Base-by-base conservation (phyloP, 441 rosid genomes). In the Gossypium davidsonii region DNA sequence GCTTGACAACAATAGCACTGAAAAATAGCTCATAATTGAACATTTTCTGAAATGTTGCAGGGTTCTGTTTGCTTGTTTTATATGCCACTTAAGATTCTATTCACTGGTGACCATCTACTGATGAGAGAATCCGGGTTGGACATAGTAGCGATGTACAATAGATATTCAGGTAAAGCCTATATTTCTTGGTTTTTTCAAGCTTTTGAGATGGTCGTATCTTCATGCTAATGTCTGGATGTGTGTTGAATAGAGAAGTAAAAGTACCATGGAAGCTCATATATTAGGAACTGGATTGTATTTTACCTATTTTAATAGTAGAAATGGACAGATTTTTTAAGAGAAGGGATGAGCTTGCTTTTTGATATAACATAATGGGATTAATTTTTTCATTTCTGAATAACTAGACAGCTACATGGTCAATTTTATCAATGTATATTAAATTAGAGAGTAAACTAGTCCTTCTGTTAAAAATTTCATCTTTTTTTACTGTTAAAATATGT, bases 31-130 rank as follows among this genome's bases (percentile, higher is more conserved):
- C 39, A 34, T 34, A 17, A 20, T 37, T 70, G 8, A n/a, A 42
- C 34, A 39, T 4, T 73, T 73, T 9, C 53, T 20, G 44, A 25
- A 63, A 39, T 65, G 14, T 60, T 65, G 63, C 28, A 73, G 76
- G 76, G 76, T 25, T 39, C 76, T 0, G 71, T 73, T 49, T 64
- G 76, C 71, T 42, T 73, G 71, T 55, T 65, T 3, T 37, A 66
- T 42, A 64, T 20, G 56, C 20, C 76, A n/a, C 71, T 64, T 9
- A 46, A 73, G 56, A 21, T 73, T 12, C 48, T 73, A 53, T 73
- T 73, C 71, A 73, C 71, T 9, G 71, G 76, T 5, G 76, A 73
- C 46, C 76, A 73, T 73, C 64, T 73, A 37, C 18, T 55, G 8
- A 8, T 65, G 71, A 53, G 14, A 73, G 71, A 39, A 65, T 53